Evolutionary conservation across 2,329 filamentous ascomycete genomes (phyloP), one percentile per base, ranked within the genome.

Genomic region (Aspergillus eucalypticola): DNA sequence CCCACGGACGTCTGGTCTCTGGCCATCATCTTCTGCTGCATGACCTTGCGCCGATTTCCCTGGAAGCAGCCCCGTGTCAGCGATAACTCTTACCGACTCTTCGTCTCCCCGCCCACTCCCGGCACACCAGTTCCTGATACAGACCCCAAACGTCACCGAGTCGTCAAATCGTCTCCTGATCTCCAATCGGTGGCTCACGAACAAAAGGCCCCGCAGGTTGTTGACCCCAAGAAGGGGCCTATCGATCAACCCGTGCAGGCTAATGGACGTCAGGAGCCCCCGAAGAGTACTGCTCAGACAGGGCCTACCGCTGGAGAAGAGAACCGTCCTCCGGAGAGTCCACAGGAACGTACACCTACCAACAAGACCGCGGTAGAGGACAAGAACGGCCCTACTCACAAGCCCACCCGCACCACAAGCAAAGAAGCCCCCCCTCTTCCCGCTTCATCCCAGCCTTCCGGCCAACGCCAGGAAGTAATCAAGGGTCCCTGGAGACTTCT

Each of bases 11-110:
- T 99, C 61, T 99, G 95, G 95, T 99, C 95, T 10, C 82, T 99
- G 61, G 95, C 94, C 17, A 99, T 99, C 68, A 98, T 99, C 58
- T 99, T 94, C 78, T 98, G 95, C 78, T 99, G 95, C 81, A 99
- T 99, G 95, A 95, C 92, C 5, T 82, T 99, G 44, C 86, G 95
- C 21, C 84, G 95, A 38, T 99, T 99, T 72, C 95, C 95, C 0
- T 99, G 95, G 95, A 99, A 99, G 79, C 88, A 96, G 38, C 95
- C 95, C 4, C 87, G 93, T 42, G 81, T 92, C 74, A 91, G 91
- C 3, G 95, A 99, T 75, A 98, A 96, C 75, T 96, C 92, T 0
- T 99, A 91, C 78, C 93, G 94, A 70, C 84, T 99, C 1, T 99
- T 99, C 73, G 88, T 94, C 13, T 87, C 95, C 1, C 85, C 90